Base-by-base conservation (phyloP, 2,329 filamentous ascomycete genomes). In the Fusarium tricinctum region DNA sequence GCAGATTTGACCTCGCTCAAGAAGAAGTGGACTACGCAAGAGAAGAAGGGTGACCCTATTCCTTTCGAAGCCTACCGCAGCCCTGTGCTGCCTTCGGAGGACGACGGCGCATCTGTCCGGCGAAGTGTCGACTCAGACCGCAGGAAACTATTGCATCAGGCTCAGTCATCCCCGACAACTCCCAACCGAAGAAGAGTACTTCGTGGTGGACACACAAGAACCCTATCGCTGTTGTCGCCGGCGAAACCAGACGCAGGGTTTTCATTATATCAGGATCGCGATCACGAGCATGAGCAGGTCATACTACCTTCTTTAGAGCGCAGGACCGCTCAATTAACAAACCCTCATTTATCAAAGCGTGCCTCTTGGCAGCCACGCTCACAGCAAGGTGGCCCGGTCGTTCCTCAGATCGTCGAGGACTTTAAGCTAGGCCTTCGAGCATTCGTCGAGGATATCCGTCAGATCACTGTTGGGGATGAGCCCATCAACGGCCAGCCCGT, bases 401-500 rank as follows among this genome's bases (percentile, higher is more conserved):
- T 88, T 61, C 94, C 94, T 76, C 92, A 96, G 78, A 90, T 97
- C 79, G 92, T 94, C 17, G 91, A 92, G 62, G 96, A 97, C 79
- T 89, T 99, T 78, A 93, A 91, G 77, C 89, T 96, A 51, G 95
- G 96, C 3, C 82, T 99, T 48, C 94, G 92, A 89, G 97, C 93
- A 2, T 99, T 99, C 79, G 89, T 97, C 62, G 96, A 98, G 77
- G 96, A 99, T 76, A 89, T 99, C 47, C 88, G 94, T 70, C 96
- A 98, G 79, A 97, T 95, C 15, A 97, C 96, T 0, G 94, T 99
- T 8, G 96, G 96, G 23, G 96, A 99, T 55, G 96, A 99, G 81
- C 92, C 90, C 17, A 88, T 93, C 66, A 89, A 84, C 63, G 90
- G 88, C 15, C 76, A 77, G 30, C 14, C 68, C 35, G 54, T 63